Base-by-base conservation (phyloP, 345 rosid genomes). In the Citrus cavaleriei region DNA sequence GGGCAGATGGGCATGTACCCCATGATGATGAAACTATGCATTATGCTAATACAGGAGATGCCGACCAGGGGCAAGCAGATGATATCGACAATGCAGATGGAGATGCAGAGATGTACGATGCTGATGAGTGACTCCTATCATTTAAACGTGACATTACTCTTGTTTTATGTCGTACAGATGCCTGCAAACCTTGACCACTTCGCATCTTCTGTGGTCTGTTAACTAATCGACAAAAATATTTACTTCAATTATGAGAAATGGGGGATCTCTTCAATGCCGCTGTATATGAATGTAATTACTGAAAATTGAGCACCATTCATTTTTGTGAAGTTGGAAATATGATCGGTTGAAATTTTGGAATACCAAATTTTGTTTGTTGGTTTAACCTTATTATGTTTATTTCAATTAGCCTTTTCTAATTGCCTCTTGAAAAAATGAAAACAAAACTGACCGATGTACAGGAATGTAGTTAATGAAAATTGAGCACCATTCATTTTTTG, bases 41-140 rank as follows among this genome's bases (percentile, higher is more conserved):
- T 25, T 68, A 74, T 19, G 81, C 67, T 37, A 78, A 73, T 28
- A 18, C 42, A 0, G 89, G 74, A 32, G 90, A 84, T 76, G 85
- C 78, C 16, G 92, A 86, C 34, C 87, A 81, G 63, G 87, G 34
- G 37, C 86, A 75, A 37, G 77, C 78, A 10, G 93, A 87, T 60
- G 92, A 86, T 42, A 46, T 78, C 21, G 90, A 84, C 49, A 77
- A 78, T 54, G 96, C 87, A 60, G 88, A 85, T 62, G 97, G 80
- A 12, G 85, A 89, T 32, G 88, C 63, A 18, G 90, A 83, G 24
- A 81, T 83, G 86, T 83, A 82, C 1, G 94, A 86, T 1, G 89
- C 32, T 64, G 68, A 74, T 61, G 58, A 27, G 16, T 51, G 19
- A 74, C 69, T 32, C n/a, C 63, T 46, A 22, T 25, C 21, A 40